Evolutionary conservation across 176 grass and related monocot species (phyloP).

Genomic region (Hyparrhenia diplandra): DNA sequence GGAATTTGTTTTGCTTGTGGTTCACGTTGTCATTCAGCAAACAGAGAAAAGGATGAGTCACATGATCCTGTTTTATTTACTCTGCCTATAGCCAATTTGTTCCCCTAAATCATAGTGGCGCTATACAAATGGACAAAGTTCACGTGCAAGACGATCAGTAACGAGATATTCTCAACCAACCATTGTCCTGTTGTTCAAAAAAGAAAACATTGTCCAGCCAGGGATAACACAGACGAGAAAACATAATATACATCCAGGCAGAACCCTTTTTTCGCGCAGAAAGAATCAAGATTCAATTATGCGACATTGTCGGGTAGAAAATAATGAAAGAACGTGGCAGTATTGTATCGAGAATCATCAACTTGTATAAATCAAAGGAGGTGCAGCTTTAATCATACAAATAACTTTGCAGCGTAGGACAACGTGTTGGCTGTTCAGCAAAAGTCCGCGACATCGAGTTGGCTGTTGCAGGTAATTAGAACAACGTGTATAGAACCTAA

Average conservation of each 20-base stretch:
- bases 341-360: background rate
- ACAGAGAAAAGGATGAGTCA: background rate
- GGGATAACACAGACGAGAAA: background rate
- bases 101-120: background rate
- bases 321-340: background rate
- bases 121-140: slow-evolving; percentile 20
- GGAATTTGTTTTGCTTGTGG: background rate
- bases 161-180: slow-evolving; percentile 15
- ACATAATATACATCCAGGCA: background rate
- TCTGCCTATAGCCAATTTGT: background rate
- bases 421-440: too few species aligned
- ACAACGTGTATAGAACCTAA: background rate
- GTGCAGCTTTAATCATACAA: slow-evolving; percentile 23
- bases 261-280: background rate
- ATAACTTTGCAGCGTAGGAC: too few species aligned
- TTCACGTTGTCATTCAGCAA: background rate
- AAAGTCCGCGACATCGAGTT: background rate
- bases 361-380: background rate
- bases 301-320: background rate
- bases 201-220: slow-evolving; percentile 4
- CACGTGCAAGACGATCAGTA: slow-evolving; percentile 21
- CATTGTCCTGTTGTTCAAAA: too few species aligned
- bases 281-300: background rate
- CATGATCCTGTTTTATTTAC: slow-evolving; percentile 7
- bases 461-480: too few species aligned